phyloP scores from a whole-genome alignment of 108 stramenopile genomes.

The Nitzschia sp. region DNA sequence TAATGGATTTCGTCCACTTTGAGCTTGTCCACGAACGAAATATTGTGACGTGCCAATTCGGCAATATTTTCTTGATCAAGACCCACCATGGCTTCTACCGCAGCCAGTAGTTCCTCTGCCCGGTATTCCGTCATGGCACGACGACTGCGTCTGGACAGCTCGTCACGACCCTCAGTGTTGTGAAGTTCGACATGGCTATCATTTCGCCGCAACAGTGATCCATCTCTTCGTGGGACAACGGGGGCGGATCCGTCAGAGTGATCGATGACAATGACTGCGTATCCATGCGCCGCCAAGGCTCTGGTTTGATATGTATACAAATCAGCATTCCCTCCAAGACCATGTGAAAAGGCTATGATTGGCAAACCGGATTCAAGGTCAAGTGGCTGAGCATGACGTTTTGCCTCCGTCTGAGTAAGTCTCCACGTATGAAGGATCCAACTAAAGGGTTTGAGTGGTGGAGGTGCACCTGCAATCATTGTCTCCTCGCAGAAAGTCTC shows the following conservation, averaged over 20 bases:
- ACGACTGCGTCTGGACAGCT: constrained; percentile 20
- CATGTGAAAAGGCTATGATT: constrained; percentile 63
- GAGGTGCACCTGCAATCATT: constrained; percentile 50
- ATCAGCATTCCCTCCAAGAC: constrained; percentile 49
- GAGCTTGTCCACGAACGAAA: constrained; percentile 40
- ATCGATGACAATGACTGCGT: constrained; percentile 45
- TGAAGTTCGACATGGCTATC: not conserved
- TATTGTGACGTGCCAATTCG: constrained; percentile 20
- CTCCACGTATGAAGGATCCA: constrained; percentile 56
- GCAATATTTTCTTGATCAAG: constrained; percentile 37
- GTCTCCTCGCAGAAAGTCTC: constrained; percentile 37
- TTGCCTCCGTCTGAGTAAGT: constrained; percentile 17
- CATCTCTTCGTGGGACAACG: constrained; percentile 28
- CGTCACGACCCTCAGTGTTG: not conserved
- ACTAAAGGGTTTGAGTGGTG: constrained; percentile 32
- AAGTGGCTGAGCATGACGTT: constrained; percentile 10
- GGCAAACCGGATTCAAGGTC: constrained; percentile 25
- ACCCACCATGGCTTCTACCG: constrained; percentile 21
- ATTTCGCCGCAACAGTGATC: constrained; percentile 16
- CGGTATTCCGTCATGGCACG: constrained; percentile 42
- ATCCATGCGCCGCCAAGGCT: constrained; percentile 51
- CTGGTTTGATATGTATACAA: constrained; percentile 57
- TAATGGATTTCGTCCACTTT: constrained; percentile 35
- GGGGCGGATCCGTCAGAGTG: constrained; percentile 57
- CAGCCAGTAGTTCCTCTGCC: constrained; percentile 42